These are phyloP conservation scores for Entomophthora muscae DNA, from an alignment of 371 early-diverging fungal genomes.

Conservation along the genomic window DNA sequence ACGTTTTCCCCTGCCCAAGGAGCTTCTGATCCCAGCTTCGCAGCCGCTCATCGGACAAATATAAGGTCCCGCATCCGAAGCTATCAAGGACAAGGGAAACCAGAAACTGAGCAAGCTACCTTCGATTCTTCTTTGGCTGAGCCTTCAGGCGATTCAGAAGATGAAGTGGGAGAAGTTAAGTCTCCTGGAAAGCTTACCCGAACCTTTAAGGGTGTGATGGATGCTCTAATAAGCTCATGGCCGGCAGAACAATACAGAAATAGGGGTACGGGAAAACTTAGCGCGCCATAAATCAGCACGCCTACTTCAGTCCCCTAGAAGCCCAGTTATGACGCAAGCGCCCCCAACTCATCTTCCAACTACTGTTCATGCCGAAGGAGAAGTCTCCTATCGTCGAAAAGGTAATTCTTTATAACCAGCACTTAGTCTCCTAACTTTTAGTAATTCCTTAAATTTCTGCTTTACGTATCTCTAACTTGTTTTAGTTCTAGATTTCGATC, in stretches of 20 bases:
- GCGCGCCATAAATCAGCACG: neutral
- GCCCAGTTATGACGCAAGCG: neutral
- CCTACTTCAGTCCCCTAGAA: neutral
- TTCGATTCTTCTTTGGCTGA: neutral
- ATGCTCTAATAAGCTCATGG: conserved; percentile 2
- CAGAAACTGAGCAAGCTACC: neutral
- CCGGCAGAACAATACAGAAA: neutral
- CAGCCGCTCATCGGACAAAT: neutral
- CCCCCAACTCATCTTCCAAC: neutral
- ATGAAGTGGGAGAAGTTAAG: neutral
- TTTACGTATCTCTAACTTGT: neutral
- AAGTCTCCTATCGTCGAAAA: neutral
- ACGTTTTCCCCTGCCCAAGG: neutral
- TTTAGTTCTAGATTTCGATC: conserved; percentile 6
- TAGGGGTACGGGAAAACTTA: neutral
- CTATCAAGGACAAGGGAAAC: neutral
- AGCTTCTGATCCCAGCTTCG: neutral
- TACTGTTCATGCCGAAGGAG: neutral
- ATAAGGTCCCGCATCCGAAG: neutral
- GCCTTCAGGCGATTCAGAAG: neutral
- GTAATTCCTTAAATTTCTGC: neutral
- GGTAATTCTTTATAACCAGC: neutral
- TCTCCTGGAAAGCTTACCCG: conserved; percentile 4
- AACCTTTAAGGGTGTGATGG: conserved; percentile 2
- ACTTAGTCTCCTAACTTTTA: neutral